Percentiles rank a stretch among this genome's conserved stretches.
These are phyloP conservation scores for Metarhizium brunneum DNA, from an alignment of 2,329 filamentous ascomycete species.

Conservation along the genomic window DNA sequence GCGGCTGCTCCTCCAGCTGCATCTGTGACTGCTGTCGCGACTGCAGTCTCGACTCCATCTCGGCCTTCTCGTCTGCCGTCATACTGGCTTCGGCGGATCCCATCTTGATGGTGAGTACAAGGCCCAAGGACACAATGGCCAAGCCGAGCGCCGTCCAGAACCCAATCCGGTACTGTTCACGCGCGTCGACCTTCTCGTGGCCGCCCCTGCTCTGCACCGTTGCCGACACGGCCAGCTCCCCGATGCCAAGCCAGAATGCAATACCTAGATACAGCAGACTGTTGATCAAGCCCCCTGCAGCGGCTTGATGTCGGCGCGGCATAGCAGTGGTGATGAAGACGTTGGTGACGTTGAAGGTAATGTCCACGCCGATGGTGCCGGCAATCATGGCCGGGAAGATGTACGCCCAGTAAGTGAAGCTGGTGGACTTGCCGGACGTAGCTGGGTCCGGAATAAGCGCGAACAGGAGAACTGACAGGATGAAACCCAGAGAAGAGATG, in stretches of 20 bases:
- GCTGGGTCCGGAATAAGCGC: slow-evolving; percentile 50
- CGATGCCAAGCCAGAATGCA: slow-evolving; percentile 61
- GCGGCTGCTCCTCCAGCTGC: background rate
- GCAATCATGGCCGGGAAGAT: slow-evolving; percentile 63
- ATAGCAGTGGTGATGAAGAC: slow-evolving; percentile 69
- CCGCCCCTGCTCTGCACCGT: slow-evolving; percentile 22
- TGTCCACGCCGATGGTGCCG: slow-evolving; percentile 64
- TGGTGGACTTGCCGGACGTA: slow-evolving; percentile 12
- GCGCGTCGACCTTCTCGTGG: slow-evolving; percentile 25
- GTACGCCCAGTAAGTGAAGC: slow-evolving; percentile 56
- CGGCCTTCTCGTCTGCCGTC: slow-evolving; percentile 46
- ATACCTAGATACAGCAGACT: slow-evolving; percentile 63
- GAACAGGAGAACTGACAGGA: slow-evolving; percentile 52
- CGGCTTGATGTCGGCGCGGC: slow-evolving; percentile 56
- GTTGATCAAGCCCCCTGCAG: slow-evolving; percentile 65
- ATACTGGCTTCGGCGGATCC: slow-evolving; percentile 45
- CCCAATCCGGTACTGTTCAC: slow-evolving; percentile 50
- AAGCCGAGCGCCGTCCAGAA: slow-evolving; percentile 58
- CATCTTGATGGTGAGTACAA: slow-evolving; percentile 49
- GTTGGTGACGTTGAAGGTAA: slow-evolving; percentile 66
- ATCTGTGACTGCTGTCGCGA: background rate
- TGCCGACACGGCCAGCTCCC: slow-evolving; percentile 52
- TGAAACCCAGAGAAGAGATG: slow-evolving; percentile 50
- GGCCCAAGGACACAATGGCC: slow-evolving; percentile 37
- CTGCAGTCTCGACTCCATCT: slow-evolving; percentile 11